Conservation (phyloP, 345 rosid species). For the Sonneratia caseolaris region DNA sequence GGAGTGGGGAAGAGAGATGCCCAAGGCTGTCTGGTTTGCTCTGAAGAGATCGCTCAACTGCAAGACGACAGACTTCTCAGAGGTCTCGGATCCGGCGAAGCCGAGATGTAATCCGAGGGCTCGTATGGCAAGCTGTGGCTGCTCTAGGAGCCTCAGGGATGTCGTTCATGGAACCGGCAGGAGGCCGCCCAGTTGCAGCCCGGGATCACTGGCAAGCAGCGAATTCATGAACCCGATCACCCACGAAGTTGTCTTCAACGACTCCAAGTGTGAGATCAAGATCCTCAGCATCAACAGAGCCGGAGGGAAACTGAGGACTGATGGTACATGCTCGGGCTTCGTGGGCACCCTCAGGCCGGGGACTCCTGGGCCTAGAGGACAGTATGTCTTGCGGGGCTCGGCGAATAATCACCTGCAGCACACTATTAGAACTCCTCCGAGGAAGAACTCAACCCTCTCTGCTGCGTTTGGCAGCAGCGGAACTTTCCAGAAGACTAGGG, state of each 20-base stretch:
- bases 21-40: conserved; percentile 36
- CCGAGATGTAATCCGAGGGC: conserved; percentile 11
- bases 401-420: background rate
- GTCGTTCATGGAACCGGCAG: conserved; percentile 26
- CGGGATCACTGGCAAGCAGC: conserved; percentile 32
- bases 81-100: conserved; percentile 20
- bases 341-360: conserved; percentile 22
- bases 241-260: conserved; percentile 23
- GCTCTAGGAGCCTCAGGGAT: conserved; percentile 35
- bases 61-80: conserved; percentile 20
- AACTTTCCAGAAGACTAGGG: conserved; percentile 7
- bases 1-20: conserved; percentile 6
- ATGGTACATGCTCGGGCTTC: conserved; percentile 5
- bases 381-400: background rate
- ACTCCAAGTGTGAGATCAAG: conserved; percentile 27
- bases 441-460: conserved; percentile 11
- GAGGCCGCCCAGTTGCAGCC: conserved; percentile 29
- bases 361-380: conserved; percentile 17
- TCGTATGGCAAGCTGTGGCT: conserved; percentile 11
- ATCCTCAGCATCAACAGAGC: conserved; percentile 15
- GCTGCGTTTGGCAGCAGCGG: conserved; percentile 4
- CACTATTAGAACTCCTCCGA: background rate
- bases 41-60: conserved; percentile 41
- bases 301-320: conserved; percentile 1
- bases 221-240: conserved; percentile 26